Base-by-base conservation (phyloP, 495 filamentous ascomycete genomes). In the Cetradonia linearis region DNA sequence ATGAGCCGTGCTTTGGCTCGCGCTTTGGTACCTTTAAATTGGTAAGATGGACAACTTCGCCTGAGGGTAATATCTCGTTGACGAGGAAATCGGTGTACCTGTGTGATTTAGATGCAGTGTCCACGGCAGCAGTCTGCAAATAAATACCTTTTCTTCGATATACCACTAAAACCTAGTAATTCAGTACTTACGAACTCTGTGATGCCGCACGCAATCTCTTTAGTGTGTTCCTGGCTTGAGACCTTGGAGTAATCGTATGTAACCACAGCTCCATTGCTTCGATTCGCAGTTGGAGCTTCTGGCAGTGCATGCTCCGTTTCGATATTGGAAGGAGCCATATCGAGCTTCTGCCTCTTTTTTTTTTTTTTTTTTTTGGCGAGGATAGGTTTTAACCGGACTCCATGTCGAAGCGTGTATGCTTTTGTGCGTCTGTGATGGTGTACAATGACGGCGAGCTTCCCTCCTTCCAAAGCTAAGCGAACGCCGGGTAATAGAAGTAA, bases 81-180 rank as follows among this genome's bases (percentile, higher is more conserved):
- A 98, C 93, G 53, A 92, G 74, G 71, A 98, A 98, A 69, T 98
- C 93, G 16, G 91, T 95, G 72, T 90, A 98, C 65, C 89, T 93
- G 62, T 30, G 42, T 42, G 31, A 61, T 63, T 61, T 62, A 63
- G 42, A 40, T 37, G 28, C 5, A 36, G 42, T 55, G 25, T 34
- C 11, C 46, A 52, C n/a, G 18, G 20, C 18, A 38, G 27, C 38
- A 18, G 33, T 47, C 11, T 6, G 42, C 38, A n/a, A 44, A 37
- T 11, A 57, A 68, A 62, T 67, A 83, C 81, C 82, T 75, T 64
- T 83, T 79, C 70, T 85, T 85, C 60, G 84, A 55, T 30, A 78
- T 73, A 10, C 81, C 82, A 2, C 71, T 68, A 59, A 84, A 84
- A 5, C 81, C 78, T 36, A 71, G 71, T 37, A 73, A 74, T 28